A percentile compares a stretch with the other conserved stretches of the same genome.
phyloP scores from a whole-genome alignment of 148 eudicot genomes.

The Nyssa sinensis region DNA sequence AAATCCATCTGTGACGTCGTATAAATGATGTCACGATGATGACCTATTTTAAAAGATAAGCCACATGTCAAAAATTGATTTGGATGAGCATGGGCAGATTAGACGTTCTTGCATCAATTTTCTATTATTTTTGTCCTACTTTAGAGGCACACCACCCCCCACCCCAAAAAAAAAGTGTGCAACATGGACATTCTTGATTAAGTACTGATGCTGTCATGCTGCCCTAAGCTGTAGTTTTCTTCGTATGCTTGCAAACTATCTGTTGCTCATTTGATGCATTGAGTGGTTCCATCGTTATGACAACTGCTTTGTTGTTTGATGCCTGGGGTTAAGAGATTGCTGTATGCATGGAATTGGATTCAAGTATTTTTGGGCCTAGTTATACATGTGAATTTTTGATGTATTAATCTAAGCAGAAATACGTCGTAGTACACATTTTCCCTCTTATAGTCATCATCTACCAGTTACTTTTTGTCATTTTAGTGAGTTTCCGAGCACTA shows the following conservation, averaged over 20 bases:
- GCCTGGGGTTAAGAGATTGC: not conserved
- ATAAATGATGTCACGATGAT: too few species aligned
- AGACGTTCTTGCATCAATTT: too few species aligned
- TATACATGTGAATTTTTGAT: not conserved
- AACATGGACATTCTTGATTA: not conserved
- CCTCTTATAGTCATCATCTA: not conserved
- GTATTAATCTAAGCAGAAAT: not conserved
- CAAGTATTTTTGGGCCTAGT: not conserved
- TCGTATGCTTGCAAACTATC: not conserved
- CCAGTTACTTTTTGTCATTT: conserved; percentile 21
- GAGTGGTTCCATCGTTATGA: too few species aligned
- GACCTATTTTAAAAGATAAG: too few species aligned
- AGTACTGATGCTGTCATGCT: not conserved
- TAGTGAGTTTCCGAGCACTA: conserved; percentile 10
- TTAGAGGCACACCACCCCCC: not conserved
- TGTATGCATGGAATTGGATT: not conserved
- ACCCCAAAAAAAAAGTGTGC: not conserved
- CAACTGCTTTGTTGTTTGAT: not conserved
- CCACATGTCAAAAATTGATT: too few species aligned
- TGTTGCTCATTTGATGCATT: not conserved
- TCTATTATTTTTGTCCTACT: not conserved
- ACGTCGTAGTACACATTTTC: not conserved
- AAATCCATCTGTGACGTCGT: too few species aligned
- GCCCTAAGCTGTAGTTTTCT: not conserved
- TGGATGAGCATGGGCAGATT: too few species aligned